Conservation (phyloP, 192 early-diverging fungal genomes). For the Coemansia aciculifera region DNA sequence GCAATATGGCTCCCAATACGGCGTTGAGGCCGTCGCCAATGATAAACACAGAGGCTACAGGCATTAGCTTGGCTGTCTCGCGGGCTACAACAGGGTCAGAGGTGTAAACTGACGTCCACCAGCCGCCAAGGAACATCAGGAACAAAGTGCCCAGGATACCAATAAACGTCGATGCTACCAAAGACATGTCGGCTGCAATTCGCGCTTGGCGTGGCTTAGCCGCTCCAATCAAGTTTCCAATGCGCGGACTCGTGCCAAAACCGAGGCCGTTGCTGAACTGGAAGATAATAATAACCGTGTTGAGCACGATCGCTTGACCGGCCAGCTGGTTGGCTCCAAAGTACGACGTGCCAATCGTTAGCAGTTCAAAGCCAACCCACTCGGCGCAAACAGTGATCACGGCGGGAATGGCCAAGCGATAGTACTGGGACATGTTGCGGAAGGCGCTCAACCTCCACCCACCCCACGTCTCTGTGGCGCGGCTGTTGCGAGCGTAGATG, state of each 20-base stretch:
- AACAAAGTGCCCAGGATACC: background rate
- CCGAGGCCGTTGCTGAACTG: conserved; percentile 59
- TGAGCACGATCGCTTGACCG: conserved; percentile 60
- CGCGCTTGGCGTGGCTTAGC: conserved; percentile 33
- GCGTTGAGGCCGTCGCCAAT: conserved; percentile 60
- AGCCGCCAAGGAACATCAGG: conserved; percentile 16
- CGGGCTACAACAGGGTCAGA: conserved; percentile 69
- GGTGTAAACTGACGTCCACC: conserved; percentile 63
- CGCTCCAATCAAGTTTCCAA: conserved; percentile 58
- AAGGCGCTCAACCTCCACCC: conserved; percentile 59
- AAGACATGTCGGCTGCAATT: conserved; percentile 16
- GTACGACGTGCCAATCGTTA: conserved; percentile 55
- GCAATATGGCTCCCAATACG: conserved; percentile 60
- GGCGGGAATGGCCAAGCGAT: conserved; percentile 68
- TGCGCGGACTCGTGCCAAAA: conserved; percentile 55
- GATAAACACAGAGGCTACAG: conserved; percentile 67
- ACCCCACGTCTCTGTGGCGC: conserved; percentile 68
- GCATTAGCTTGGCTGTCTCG: conserved; percentile 69
- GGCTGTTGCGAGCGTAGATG: conserved; percentile 62
- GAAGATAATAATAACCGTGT: conserved; percentile 54
- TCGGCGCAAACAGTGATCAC: conserved; percentile 74
- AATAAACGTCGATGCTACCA: conserved; percentile 14
- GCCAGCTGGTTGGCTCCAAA: conserved; percentile 60
- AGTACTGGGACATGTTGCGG: conserved; percentile 53
- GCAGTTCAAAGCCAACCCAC: conserved; percentile 60